These are phyloP conservation scores for Ceratocystis destructans DNA, from an alignment of 2,329 filamentous ascomycete genomes.

Conservation along the genomic window DNA sequence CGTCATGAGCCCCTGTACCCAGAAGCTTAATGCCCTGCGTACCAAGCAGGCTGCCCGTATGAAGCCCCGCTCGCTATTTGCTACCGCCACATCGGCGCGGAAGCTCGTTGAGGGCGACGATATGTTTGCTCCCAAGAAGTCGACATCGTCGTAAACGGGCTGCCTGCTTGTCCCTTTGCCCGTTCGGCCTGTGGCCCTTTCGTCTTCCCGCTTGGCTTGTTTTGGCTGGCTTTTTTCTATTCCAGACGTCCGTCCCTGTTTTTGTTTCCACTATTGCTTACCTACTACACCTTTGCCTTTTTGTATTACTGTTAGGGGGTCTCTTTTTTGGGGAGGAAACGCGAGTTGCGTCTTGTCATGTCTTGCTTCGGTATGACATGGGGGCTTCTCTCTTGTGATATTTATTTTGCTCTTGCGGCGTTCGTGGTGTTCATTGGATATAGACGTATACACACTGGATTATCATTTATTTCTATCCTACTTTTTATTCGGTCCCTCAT, in stretches of 20 bases:
- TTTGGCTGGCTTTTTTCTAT: no score
- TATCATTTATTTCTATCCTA: conserved; percentile 13
- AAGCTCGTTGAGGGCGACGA: conserved; percentile 37
- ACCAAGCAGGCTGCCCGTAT: conserved; percentile 64
- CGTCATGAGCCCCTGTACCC: conserved; percentile 76
- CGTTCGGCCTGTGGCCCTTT: no score
- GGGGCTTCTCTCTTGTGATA: conserved; percentile 15
- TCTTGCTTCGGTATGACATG: not conserved
- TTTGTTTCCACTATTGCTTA: no score
- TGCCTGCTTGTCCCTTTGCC: no score
- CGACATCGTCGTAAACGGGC: not conserved
- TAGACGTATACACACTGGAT: conserved; percentile 1
- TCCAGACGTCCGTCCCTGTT: no score
- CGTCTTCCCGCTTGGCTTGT: no score
- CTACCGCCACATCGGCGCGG: conserved; percentile 47
- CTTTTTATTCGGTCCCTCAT: not conserved
- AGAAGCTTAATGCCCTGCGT: conserved; percentile 68
- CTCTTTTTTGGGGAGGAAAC: no score
- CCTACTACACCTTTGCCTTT: no score
- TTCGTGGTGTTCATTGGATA: conserved; percentile 9
- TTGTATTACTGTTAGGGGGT: no score
- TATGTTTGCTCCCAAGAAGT: conserved; percentile 27
- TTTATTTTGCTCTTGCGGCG: conserved; percentile 12
- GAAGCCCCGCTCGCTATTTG: conserved; percentile 56
- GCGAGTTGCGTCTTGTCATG: conserved; percentile 7